Conservation (phyloP, 2,329 filamentous ascomycete genomes). For the Colletotrichum sublineola region DNA sequence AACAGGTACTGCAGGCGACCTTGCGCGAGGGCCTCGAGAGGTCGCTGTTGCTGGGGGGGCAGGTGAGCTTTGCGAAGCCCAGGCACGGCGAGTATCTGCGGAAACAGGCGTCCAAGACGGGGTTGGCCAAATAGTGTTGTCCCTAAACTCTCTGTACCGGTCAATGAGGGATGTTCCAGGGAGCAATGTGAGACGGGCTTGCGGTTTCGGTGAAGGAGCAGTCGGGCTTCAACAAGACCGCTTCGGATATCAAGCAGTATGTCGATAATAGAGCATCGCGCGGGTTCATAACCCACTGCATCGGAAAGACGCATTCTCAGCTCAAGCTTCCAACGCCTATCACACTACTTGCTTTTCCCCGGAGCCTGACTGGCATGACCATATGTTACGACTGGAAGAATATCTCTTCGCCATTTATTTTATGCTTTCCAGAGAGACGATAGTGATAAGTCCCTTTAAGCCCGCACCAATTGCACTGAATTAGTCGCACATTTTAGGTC, state of each 20-base stretch:
- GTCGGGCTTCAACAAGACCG: not conserved
- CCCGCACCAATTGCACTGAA: too few relatives aligned
- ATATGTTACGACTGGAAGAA: too few relatives aligned
- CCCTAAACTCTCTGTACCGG: not conserved
- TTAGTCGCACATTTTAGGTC: too few relatives aligned
- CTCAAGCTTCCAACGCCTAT: too few relatives aligned
- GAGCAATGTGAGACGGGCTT: not conserved
- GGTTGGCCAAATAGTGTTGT: not conserved
- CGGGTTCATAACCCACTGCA: too few relatives aligned
- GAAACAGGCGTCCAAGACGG: conserved; percentile 29
- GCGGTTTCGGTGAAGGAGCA: not conserved
- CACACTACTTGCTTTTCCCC: too few relatives aligned
- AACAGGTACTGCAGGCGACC: conserved; percentile 6
- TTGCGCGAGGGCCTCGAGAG: conserved; percentile 13
- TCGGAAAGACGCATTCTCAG: too few relatives aligned
- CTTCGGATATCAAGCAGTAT: not conserved
- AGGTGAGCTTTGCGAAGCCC: conserved; percentile 14
- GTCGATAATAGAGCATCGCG: not conserved
- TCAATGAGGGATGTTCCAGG: too few relatives aligned
- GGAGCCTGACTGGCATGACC: too few relatives aligned
- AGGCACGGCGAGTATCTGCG: conserved; percentile 26
- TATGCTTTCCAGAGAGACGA: too few relatives aligned
- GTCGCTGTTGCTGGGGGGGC: conserved; percentile 1
- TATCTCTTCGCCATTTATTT: too few relatives aligned
- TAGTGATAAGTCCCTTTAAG: too few relatives aligned